A percentile compares a stretch with the other conserved stretches of the same genome.
Evolutionary conservation across 2,329 filamentous ascomycete genomes (phyloP).

Genomic region (Calonectria pseudoturangicola): DNA sequence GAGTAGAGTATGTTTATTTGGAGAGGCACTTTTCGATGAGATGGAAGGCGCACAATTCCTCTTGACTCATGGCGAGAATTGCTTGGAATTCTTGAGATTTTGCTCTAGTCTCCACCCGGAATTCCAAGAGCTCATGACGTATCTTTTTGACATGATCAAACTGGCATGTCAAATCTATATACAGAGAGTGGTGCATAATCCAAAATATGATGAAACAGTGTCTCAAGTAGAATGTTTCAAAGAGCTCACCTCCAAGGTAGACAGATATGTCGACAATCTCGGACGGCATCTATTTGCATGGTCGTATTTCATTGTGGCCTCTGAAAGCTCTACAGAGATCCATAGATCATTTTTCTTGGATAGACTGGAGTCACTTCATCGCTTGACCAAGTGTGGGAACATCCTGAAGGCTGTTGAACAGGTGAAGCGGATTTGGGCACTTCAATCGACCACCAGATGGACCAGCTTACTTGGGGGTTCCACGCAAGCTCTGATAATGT

Average conservation of each 20-base stretch:
- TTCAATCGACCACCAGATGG: conserved; percentile 30
- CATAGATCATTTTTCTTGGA: conserved; percentile 30
- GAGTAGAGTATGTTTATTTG: conserved; percentile 33
- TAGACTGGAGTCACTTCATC: conserved; percentile 14
- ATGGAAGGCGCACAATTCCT: conserved; percentile 32
- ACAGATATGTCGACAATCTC: conserved; percentile 27
- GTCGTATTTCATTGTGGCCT: conserved; percentile 38
- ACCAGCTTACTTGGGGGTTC: conserved; percentile 32
- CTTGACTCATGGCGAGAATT: conserved; percentile 29
- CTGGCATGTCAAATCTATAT: conserved; percentile 37
- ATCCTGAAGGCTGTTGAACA: conserved; percentile 32
- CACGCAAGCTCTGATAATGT: conserved; percentile 34
- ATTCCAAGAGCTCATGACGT: conserved; percentile 32
- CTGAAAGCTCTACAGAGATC: conserved; percentile 27
- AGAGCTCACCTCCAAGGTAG: conserved; percentile 23
- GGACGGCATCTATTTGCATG: conserved; percentile 35
- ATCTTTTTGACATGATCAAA: conserved; percentile 37
- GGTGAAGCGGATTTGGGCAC: conserved; percentile 27
- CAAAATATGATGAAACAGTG: conserved; percentile 23
- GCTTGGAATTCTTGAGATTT: conserved; percentile 37
- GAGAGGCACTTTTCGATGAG: conserved; percentile 34
- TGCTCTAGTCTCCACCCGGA: conserved; percentile 33
- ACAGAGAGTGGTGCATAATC: conserved; percentile 25
- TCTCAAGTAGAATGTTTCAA: conserved; percentile 27
- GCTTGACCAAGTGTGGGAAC: conserved; percentile 15